Conservation (phyloP, 371 early-diverging fungal species). For the Circinella minor region DNA sequence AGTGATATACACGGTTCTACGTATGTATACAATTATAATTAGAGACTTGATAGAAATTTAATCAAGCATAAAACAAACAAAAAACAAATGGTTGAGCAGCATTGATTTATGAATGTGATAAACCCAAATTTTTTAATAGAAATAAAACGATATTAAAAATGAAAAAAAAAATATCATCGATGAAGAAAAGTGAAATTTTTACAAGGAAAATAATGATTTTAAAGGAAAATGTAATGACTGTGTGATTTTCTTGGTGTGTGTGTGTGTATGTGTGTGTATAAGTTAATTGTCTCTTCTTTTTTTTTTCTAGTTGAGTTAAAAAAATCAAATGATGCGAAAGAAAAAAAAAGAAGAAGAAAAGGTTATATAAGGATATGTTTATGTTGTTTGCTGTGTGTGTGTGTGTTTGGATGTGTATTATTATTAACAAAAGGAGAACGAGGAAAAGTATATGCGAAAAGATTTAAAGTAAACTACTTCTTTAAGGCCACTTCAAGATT, state of each 20-base stretch:
- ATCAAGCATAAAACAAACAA: too few species aligned
- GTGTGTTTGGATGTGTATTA: background rate
- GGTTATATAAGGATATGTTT: background rate
- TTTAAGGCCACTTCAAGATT: constrained; percentile 55
- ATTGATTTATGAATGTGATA: too few species aligned
- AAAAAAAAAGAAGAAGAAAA: too few species aligned
- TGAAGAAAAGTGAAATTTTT: constrained; percentile 1
- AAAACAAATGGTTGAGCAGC: too few species aligned
- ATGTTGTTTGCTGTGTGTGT: background rate
- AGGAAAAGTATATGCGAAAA: background rate
- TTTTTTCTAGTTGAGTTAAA: background rate
- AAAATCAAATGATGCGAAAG: background rate
- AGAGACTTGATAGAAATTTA: too few species aligned
- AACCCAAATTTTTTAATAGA: background rate
- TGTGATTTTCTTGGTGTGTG: background rate
- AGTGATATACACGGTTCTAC: too few species aligned
- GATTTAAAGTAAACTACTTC: too few species aligned
- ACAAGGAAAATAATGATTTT: background rate
- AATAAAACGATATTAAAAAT: background rate
- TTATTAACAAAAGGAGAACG: background rate
- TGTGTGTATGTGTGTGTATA: background rate
- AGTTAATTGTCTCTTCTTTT: too few species aligned
- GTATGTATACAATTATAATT: too few species aligned
- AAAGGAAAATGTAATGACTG: background rate
- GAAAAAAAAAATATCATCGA: too few species aligned